Conservation (phyloP, 495 filamentous ascomycete genomes). For the Penicillium cataractarum region DNA sequence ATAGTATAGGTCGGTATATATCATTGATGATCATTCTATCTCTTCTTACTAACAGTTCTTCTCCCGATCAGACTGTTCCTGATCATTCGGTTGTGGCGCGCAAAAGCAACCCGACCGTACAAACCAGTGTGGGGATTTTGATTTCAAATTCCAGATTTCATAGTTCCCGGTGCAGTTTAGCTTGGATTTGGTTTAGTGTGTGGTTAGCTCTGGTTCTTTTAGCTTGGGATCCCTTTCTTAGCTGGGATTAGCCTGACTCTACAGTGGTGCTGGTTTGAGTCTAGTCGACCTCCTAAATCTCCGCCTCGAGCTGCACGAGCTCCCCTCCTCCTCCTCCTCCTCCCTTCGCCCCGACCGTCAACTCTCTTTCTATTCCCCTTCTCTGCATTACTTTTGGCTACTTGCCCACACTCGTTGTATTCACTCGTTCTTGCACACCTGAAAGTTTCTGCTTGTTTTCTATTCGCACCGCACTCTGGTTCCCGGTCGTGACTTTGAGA, state of each 20-base stretch:
- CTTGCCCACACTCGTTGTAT: slow-evolving; percentile 16
- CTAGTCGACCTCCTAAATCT: slow-evolving; percentile 1
- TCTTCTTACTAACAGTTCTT: background rate
- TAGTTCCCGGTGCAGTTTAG: slow-evolving; percentile 1
- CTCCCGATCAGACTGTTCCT: background rate
- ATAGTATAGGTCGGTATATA: background rate
- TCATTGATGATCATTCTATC: too few species aligned
- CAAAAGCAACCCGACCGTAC: slow-evolving; percentile 7
- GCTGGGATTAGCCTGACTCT: background rate
- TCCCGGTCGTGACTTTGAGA: background rate
- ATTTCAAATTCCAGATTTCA: slow-evolving; percentile 2
- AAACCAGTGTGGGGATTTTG: background rate
- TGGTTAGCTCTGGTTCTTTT: background rate
- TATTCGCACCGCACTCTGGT: slow-evolving; percentile 1
- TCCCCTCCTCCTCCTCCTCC: slow-evolving; percentile 10
- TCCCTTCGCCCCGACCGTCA: slow-evolving; percentile 6
- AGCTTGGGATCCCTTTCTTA: background rate
- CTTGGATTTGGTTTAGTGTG: background rate
- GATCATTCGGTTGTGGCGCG: slow-evolving; percentile 15
- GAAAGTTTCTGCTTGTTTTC: background rate
- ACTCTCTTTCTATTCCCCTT: slow-evolving; percentile 1
- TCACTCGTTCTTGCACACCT: slow-evolving; percentile 2
- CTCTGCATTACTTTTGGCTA: background rate
- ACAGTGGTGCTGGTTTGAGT: background rate
- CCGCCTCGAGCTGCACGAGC: slow-evolving; percentile 3